Percentiles rank a stretch among this genome's conserved stretches.
Conservation (phyloP, 2,329 filamentous ascomycete species). For the Polychaeton citri region DNA sequence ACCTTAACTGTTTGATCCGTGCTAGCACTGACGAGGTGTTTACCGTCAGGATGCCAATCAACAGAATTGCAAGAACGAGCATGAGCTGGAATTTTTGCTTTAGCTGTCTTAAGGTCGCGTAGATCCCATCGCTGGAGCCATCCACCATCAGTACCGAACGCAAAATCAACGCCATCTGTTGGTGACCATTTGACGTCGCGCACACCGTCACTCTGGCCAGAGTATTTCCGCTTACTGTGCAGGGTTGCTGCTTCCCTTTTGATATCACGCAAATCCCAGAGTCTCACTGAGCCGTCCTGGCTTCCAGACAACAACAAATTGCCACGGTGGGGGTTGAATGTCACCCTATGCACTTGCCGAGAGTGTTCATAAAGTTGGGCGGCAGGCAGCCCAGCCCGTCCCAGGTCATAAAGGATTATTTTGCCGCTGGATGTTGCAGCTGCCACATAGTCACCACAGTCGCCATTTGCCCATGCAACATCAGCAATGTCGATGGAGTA, state of each 20-base stretch:
- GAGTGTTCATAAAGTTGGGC: conserved; percentile 51
- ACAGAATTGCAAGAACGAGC: conserved; percentile 43
- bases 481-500: conserved; percentile 48
- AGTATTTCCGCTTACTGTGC: conserved; percentile 41
- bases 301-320: conserved; percentile 49
- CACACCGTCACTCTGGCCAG: conserved; percentile 46
- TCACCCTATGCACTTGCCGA: conserved; percentile 52
- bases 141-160: conserved; percentile 51
- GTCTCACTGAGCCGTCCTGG: conserved; percentile 49
- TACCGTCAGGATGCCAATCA: conserved; percentile 56
- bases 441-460: conserved; percentile 46
- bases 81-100: conserved; percentile 49
- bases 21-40: conserved; percentile 49
- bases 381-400: conserved; percentile 46
- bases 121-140: conserved; percentile 52
- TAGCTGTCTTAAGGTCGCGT: conserved; percentile 41
- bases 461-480: conserved; percentile 54
- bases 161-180: conserved; percentile 48
- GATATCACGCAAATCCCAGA: conserved; percentile 50
- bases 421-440: conserved; percentile 53
- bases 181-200: conserved; percentile 54
- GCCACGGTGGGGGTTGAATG: conserved; percentile 50
- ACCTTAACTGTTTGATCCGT: conserved; percentile 49
- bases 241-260: conserved; percentile 37
- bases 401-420: conserved; percentile 52